Evolutionary conservation across 2,329 filamentous ascomycete species (phyloP), one percentile per base, ranked within the genome.

Genomic region (Colletotrichum falcatum): DNA sequence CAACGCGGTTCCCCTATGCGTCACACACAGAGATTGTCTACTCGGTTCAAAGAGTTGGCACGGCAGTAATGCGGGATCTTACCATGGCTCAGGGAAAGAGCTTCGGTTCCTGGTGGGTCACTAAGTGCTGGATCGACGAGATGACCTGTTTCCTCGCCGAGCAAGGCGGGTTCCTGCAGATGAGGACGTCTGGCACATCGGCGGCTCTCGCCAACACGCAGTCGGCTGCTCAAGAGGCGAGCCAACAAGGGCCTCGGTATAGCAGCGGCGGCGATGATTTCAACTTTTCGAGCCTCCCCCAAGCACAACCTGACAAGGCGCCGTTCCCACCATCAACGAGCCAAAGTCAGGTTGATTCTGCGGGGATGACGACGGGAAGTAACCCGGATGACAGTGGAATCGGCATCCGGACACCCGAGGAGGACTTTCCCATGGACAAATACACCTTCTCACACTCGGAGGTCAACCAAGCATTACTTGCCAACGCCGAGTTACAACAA

Each of bases 61-160:
- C 92, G 9, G 90, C 92, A 26, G 91, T 93, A 23, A 89, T 96
- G 83, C 88, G 94, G 65, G 94, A 97, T 75, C 88, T 97, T 67
- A 96, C 93, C 0, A 90, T 96, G 61, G 87, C 89, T 49, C 91
- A 92, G 73, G 92, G 92, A 23, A 90, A 91, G 77, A 95, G 92
- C 77, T 97, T 95, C 77, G 92, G 93, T n/a, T 91, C 92, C 7
- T 97, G 94, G 94, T 96, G 93, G 93, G 93, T 98, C 68, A 94
- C 94, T 4, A 97, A 98, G 79, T 95, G 95, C 68, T 98, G 95
- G 86, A 89, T 98, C 62, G 95, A 98, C 77, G 95, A 98, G 82
- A 97, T 97, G 93, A 90, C 94, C 60, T 87, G 92, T 67, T 98
- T 97, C 87, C 85, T 97, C 74, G 94, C 94, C 0, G 94, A 97